Evolutionary conservation across 768 basidiomycete genomes (phyloP), one percentile per base, ranked within the genome.

Genomic region (Porphyrellus cyaneotinctus): DNA sequence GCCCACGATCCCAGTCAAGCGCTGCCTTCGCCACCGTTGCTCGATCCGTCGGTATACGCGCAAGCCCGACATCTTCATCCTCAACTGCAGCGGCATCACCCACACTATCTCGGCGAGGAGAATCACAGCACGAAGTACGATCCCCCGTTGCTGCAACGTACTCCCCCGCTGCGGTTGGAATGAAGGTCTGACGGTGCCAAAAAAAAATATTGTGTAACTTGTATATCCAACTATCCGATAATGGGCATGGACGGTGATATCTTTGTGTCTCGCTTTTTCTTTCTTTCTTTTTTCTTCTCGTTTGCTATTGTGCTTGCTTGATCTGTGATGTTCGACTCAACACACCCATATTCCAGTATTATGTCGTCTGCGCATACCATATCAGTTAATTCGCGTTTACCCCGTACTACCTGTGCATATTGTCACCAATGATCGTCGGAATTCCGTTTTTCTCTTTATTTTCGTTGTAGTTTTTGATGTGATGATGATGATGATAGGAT

Each of bases 111-210:
- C 60, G 69, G 39, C 63, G 72, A 61, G 68, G 67, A 67, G 59
- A 66, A 55, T 50, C 64, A 33, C 64, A 66, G 53, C 74, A 64
- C 62, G 73, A 76, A 73, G 70, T 75, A 73, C 73, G 75, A 72
- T 67, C 73, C 62, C 49, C 74, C 64, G 74, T 72, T 63, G 53
- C 71, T 70, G 63, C 76, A 51, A 46, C 63, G 56, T 75, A 77
- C 75, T 45, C 78, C 72, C 28, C 76, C 71, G 62, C 74, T 74
- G 68, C 72, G 59, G 63, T 76, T 72, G 77, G 77, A 74, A 75
- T 79, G 76, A 78, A 74, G 58, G 77, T 72, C 7, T 75, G 35
- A 52, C 30, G 12, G 42, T 4, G 44, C 45, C 52, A 31, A 46
- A 46, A 37, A 38, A 53, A 30, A 24, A 43, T 57, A 20, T 28